Conservation (phyloP, 495 filamentous ascomycete species). For the Hypoxylon rickii region DNA sequence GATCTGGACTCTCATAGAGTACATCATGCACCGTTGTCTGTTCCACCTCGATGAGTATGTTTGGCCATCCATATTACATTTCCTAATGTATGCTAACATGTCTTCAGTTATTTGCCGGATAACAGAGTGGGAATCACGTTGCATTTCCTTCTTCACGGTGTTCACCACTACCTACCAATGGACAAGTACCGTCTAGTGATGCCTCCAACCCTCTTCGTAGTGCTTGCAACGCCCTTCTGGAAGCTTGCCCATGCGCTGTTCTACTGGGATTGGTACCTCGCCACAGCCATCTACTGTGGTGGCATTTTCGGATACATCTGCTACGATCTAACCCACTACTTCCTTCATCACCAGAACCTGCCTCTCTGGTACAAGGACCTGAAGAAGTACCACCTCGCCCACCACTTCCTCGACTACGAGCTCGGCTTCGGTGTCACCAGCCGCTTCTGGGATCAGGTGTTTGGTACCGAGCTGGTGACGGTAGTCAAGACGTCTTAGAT, state of each 20-base stretch:
- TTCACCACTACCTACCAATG: slow-evolving; percentile 99
- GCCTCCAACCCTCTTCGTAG: slow-evolving; percentile 87
- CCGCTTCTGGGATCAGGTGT: slow-evolving; percentile 92
- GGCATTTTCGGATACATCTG: slow-evolving; percentile 94
- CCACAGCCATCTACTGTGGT: slow-evolving; percentile 77
- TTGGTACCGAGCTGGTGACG: slow-evolving; percentile 79
- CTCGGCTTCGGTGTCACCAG: slow-evolving; percentile 99
- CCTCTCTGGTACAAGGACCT: slow-evolving; percentile 84
- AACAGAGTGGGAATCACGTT: slow-evolving; percentile 85
- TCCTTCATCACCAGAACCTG: slow-evolving; percentile 95
- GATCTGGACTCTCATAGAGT: slow-evolving; percentile 91
- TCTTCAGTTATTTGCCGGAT: slow-evolving; percentile 79
- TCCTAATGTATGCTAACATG: slow-evolving; percentile 29
- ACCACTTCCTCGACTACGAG: slow-evolving; percentile 96
- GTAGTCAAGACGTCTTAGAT: slow-evolving; percentile 61
- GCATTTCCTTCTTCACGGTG: slow-evolving; percentile 94
- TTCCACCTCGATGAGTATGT: slow-evolving; percentile 92
- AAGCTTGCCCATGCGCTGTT: slow-evolving; percentile 86
- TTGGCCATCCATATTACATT: not conserved
- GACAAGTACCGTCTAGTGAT: slow-evolving; percentile 96
- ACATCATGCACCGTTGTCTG: slow-evolving; percentile 84
- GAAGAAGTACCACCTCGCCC: slow-evolving; percentile 95
- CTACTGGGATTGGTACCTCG: slow-evolving; percentile 83
- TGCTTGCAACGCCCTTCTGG: slow-evolving; percentile 89
- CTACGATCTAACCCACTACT: slow-evolving; percentile 98